These are phyloP conservation scores for Firmiana major DNA, from an alignment of 345 rosid species.

Conservation along the genomic window DNA sequence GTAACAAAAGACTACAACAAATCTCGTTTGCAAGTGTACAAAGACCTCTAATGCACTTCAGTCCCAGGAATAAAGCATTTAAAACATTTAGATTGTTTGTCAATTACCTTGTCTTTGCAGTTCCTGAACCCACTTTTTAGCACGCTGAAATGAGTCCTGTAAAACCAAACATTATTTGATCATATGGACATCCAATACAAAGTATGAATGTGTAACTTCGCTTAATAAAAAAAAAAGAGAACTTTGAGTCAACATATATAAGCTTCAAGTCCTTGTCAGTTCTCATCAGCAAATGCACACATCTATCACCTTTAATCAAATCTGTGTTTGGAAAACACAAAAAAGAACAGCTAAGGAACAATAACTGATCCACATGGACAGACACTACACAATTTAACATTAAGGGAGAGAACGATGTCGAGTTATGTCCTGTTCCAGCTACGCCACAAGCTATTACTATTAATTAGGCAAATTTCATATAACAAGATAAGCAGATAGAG, in stretches of 20 bases:
- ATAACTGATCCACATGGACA: not conserved
- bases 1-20: not conserved
- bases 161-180: not conserved
- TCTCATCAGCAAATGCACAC: not conserved
- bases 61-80: not conserved
- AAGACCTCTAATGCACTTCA: not conserved
- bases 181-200: not conserved
- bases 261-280: not conserved
- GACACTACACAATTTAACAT: not conserved
- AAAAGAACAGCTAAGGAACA: not conserved
- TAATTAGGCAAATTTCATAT: not conserved
- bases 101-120: constrained; percentile 21
- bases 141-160: constrained; percentile 23
- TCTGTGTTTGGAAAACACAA: not conserved
- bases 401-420: not conserved
- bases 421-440: not conserved
- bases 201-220: too few species aligned
- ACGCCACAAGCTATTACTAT: not conserved
- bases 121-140: constrained; percentile 20
- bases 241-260: not conserved
- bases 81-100: not conserved
- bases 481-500: not conserved
- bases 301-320: not conserved
- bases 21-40: not conserved
- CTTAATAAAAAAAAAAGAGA: too few species aligned